A percentile compares a stretch with the other conserved stretches of the same genome.
Evolutionary conservation across 2,329 filamentous ascomycete species (phyloP).

Genomic region (Thielaviopsis populi): DNA sequence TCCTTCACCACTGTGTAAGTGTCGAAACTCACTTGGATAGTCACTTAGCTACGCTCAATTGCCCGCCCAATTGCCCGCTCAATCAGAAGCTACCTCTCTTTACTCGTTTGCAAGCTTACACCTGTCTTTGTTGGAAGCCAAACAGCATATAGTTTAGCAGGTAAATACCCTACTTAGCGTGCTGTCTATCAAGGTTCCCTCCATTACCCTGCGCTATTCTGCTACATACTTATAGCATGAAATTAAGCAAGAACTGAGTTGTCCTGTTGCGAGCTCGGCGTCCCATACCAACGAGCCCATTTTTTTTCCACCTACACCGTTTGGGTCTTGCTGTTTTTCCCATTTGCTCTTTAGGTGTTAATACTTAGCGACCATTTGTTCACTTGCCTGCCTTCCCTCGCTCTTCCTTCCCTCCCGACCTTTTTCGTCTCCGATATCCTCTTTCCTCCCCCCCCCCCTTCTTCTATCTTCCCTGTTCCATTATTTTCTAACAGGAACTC

Average conservation of each 20-base stretch:
- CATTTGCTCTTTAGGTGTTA: neutral
- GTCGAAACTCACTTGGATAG: neutral
- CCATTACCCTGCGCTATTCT: neutral
- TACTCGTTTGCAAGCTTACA: neutral
- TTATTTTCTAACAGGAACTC: constrained; percentile 2
- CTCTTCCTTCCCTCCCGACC: constrained; percentile 5
- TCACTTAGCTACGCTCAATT: neutral
- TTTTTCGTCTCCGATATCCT: constrained; percentile 9
- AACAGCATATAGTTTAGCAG: neutral
- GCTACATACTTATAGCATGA: neutral
- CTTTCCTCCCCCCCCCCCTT: constrained; percentile 3
- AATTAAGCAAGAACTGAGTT: neutral
- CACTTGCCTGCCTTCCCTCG: neutral
- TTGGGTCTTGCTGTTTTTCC: neutral
- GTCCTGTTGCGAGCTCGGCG: constrained; percentile 2
- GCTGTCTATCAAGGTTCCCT: neutral
- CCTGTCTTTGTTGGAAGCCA: neutral
- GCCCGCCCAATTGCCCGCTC: neutral
- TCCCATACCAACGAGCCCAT: neutral
- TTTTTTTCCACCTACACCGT: neutral
- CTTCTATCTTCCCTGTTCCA: constrained; percentile 1
- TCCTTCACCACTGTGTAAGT: neutral
- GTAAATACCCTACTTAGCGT: neutral
- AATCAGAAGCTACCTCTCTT: neutral
- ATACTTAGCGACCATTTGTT: neutral